phyloP scores from a whole-genome alignment of 495 filamentous ascomycete genomes.

The Penicillium canariense region DNA sequence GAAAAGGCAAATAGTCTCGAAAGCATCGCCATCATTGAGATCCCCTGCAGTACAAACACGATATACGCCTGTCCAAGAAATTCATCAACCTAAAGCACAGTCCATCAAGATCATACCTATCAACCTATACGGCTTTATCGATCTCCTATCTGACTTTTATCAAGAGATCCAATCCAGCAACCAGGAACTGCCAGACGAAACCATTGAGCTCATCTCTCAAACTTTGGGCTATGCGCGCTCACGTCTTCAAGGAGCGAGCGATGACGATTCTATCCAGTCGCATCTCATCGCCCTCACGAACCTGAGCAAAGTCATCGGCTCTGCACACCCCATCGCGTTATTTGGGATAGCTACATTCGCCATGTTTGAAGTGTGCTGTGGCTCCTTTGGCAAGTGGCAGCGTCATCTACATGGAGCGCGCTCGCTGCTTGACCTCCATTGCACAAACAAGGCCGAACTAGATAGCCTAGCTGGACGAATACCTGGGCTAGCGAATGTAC shows the following conservation, averaged over 20 bases:
- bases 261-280: slow-evolving; percentile 26
- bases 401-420: slow-evolving; percentile 34
- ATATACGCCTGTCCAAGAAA: neutral
- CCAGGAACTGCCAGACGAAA: slow-evolving; percentile 24
- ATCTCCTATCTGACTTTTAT: slow-evolving; percentile 30
- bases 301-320: slow-evolving; percentile 29
- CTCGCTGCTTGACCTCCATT: slow-evolving; percentile 35
- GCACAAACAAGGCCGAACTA: slow-evolving; percentile 24
- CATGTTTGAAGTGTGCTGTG: slow-evolving; percentile 36
- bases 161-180: slow-evolving; percentile 29
- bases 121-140: slow-evolving; percentile 36
- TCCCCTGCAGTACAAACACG: neutral
- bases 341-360: slow-evolving; percentile 37
- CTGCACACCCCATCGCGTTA: slow-evolving; percentile 31
- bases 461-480: slow-evolving; percentile 22
- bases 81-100: neutral
- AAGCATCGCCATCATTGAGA: slow-evolving; percentile 7
- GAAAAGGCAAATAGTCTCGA: slow-evolving; percentile 7
- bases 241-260: slow-evolving; percentile 21
- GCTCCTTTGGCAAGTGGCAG: slow-evolving; percentile 34
- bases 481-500: slow-evolving; percentile 26
- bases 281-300: slow-evolving; percentile 30
- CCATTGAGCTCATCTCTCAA: slow-evolving; percentile 27
- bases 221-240: slow-evolving; percentile 26
- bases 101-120: slow-evolving; percentile 10